A percentile compares a stretch with the other conserved stretches of the same genome.
Evolutionary conservation across 768 basidiomycete species (phyloP).

Genomic region (Hygrophorus pudorinus): DNA sequence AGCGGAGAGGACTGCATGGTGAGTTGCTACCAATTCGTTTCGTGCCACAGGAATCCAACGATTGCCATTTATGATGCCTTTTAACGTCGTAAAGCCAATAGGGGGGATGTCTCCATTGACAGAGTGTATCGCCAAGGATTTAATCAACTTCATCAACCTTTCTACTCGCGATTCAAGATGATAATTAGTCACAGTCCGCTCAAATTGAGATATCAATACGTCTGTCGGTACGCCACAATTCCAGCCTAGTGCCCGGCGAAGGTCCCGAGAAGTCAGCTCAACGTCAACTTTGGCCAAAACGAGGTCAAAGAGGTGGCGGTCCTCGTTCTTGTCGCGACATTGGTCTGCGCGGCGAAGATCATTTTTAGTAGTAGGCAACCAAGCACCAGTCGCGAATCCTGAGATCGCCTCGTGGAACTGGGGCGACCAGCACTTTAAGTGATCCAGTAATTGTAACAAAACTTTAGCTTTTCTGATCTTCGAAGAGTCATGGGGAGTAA

Average conservation of each 20-base stretch:
- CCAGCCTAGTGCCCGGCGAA: conserved; percentile 30
- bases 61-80: conserved; percentile 10
- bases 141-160: not conserved
- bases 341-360: conserved; percentile 21
- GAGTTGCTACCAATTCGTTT: conserved; percentile 9
- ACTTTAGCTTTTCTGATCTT: conserved; percentile 8
- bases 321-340: conserved; percentile 17
- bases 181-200: conserved; percentile 16
- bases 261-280: conserved; percentile 15
- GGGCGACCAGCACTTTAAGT: conserved; percentile 10
- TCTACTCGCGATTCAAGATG: not conserved
- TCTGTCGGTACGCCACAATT: conserved; percentile 21
- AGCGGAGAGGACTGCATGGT: conserved; percentile 15
- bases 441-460: conserved; percentile 15
- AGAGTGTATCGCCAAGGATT: not conserved
- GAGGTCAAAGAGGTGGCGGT: conserved; percentile 27
- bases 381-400: conserved; percentile 10
- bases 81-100: conserved; percentile 11
- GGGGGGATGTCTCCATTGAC: conserved; percentile 17
- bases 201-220: conserved; percentile 25
- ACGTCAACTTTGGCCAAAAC: conserved; percentile 25
- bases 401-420: conserved; percentile 7
- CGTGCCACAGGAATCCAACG: conserved; percentile 27
- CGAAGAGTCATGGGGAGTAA: not conserved
- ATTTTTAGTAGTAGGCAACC: conserved; percentile 27